Percentiles rank a stretch among this genome's conserved stretches.
These are phyloP conservation scores for Rhipidocladum racemiflorum DNA, from an alignment of 176 grass and related monocot species.

Conservation along the genomic window DNA sequence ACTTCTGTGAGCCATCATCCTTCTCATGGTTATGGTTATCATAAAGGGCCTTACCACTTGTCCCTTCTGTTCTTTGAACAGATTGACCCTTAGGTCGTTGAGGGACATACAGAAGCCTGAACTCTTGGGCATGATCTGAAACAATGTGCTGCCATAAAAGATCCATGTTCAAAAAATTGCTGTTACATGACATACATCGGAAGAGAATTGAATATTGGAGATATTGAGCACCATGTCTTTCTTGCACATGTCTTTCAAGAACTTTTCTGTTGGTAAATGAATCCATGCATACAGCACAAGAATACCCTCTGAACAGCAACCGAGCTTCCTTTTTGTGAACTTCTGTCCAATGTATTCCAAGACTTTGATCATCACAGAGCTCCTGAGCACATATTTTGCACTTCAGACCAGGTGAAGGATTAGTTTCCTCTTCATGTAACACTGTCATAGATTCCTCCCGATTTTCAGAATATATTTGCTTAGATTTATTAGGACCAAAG, in stretches of 20 bases:
- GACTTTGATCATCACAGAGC: conserved; percentile 66
- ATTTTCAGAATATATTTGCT: conserved; percentile 49
- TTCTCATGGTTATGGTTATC: conserved; percentile 41
- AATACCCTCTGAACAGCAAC: conserved; percentile 94
- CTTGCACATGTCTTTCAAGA: conserved; percentile 80
- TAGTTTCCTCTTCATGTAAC: conserved; percentile 23
- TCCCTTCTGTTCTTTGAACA: conserved; percentile 43
- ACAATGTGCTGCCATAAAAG: conserved; percentile 89
- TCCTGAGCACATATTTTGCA: conserved; percentile 80
- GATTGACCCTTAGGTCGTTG: conserved; percentile 42
- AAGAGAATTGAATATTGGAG: conserved; percentile 84
- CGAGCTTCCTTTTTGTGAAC: conserved; percentile 89
- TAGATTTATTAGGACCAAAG: conserved; percentile 47
- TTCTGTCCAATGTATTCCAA: conserved; percentile 78
- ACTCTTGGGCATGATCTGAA: conserved; percentile 71
- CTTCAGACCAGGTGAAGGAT: conserved; percentile 43
- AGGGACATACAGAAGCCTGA: conserved; percentile 54
- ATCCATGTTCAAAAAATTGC: conserved; percentile 77
- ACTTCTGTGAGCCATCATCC: conserved; percentile 54
- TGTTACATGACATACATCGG: conserved; percentile 78
- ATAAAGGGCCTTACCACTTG: conserved; percentile 34
- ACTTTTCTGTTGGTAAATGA: conserved; percentile 92
- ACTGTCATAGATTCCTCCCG: conserved; percentile 13
- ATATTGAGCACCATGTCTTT: conserved; percentile 75
- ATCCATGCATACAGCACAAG: conserved; percentile 88